A percentile compares a stretch with the other conserved stretches of the same genome.
These are phyloP conservation scores for Chamaecrista fasciculata DNA, from an alignment of 306 rosid species.

Conservation along the genomic window DNA sequence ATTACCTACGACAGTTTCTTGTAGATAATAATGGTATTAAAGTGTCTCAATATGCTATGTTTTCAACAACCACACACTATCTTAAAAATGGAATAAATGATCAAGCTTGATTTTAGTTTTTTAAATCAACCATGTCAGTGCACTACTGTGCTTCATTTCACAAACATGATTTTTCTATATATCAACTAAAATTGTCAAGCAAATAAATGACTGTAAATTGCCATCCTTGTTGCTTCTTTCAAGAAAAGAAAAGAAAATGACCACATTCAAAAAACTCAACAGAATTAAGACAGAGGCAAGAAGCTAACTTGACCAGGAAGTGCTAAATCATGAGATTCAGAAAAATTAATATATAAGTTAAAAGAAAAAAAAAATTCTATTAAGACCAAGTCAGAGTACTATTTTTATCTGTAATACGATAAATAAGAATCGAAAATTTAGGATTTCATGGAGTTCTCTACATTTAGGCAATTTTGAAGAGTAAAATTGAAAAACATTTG, in stretches of 20 bases:
- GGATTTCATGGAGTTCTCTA: too few species aligned
- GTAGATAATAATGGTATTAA: constrained; percentile 7
- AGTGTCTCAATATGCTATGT: background rate
- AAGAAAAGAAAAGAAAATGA: background rate
- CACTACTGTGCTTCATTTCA: background rate
- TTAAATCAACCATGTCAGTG: constrained; percentile 13
- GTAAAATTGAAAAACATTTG: too few species aligned
- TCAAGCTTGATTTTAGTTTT: background rate
- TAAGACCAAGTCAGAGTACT: background rate
- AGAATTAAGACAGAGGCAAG: background rate
- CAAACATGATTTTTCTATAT: background rate
- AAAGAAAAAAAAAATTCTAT: background rate
- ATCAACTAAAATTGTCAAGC: too few species aligned
- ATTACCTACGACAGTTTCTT: background rate
- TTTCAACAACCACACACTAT: constrained; percentile 3
- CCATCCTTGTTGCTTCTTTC: too few species aligned
- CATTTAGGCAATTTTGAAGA: too few species aligned
- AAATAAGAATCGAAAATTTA: background rate
- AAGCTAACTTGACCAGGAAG: background rate
- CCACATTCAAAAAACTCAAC: background rate
- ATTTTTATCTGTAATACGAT: background rate
- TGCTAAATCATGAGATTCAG: background rate
- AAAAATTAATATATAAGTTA: background rate
- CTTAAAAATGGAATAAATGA: background rate
- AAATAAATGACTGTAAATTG: too few species aligned